A percentile compares a stretch with the other conserved stretches of the same genome.
These are phyloP conservation scores for Grosmannia huntii DNA, from an alignment of 2,329 filamentous ascomycete genomes.

Conservation along the genomic window DNA sequence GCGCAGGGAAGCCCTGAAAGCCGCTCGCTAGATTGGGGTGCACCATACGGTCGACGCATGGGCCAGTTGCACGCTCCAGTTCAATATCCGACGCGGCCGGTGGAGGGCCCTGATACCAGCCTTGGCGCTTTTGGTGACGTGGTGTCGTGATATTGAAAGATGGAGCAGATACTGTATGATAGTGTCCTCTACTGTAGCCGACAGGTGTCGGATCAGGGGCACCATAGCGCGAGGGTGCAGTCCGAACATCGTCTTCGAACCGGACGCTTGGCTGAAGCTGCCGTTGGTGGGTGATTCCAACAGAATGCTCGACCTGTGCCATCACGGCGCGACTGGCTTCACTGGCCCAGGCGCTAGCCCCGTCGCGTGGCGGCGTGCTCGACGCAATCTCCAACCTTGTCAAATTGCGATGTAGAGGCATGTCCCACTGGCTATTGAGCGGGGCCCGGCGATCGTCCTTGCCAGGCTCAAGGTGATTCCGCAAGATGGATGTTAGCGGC, in stretches of 20 bases:
- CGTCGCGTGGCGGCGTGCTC: constrained; percentile 36
- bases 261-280: constrained; percentile 28
- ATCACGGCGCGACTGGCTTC: constrained; percentile 43
- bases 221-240: constrained; percentile 6
- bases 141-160: constrained; percentile 34
- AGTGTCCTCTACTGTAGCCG: constrained; percentile 24
- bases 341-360: constrained; percentile 41
- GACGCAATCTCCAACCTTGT: constrained; percentile 52
- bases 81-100: constrained; percentile 5
- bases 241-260: constrained; percentile 36
- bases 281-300: constrained; percentile 18
- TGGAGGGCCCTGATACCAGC: constrained; percentile 53
- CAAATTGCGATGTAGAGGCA: constrained; percentile 51
- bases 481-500: constrained; percentile 18
- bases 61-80: constrained; percentile 8
- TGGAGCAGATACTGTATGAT: constrained; percentile 49
- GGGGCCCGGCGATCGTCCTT: constrained; percentile 34
- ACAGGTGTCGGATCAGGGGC: constrained; percentile 11
- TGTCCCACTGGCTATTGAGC: constrained; percentile 41
- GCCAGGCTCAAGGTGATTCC: constrained; percentile 16
- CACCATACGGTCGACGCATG: constrained; percentile 39
- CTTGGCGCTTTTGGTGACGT: constrained; percentile 52
- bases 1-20: constrained; percentile 11
- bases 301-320: constrained; percentile 38
- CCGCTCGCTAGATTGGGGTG: constrained; percentile 34